phyloP scores from a whole-genome alignment of 768 basidiomycete species.

The Sporobolomyces pararoseus region DNA sequence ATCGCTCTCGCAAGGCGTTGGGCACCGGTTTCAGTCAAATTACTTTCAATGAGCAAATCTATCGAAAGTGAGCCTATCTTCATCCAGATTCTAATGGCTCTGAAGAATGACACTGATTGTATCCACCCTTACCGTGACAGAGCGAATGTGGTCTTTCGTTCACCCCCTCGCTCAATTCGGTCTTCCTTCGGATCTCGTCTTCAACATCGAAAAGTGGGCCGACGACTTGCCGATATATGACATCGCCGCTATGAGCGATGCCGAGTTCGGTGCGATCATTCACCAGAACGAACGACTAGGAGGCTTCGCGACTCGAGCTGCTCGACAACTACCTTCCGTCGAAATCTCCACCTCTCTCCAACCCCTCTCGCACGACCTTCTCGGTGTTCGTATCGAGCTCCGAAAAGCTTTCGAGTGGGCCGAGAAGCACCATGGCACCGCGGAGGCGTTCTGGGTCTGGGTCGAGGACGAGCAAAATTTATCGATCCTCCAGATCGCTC shows the following conservation, averaged over 20 bases:
- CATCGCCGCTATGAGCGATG: constrained; percentile 63
- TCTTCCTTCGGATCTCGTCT: constrained; percentile 70
- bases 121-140: constrained; percentile 54
- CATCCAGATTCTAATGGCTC: not conserved
- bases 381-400: constrained; percentile 68
- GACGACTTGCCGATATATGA: constrained; percentile 74
- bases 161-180: constrained; percentile 77
- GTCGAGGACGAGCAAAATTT: constrained; percentile 77
- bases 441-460: constrained; percentile 94
- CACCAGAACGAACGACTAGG: constrained; percentile 85
- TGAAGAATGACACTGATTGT: not conserved
- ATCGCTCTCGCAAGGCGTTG: constrained; percentile 89
- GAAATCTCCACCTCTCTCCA: constrained; percentile 65
- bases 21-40: constrained; percentile 71
- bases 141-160: constrained; percentile 89
- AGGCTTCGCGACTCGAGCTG: constrained; percentile 68
- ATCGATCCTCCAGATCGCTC: constrained; percentile 75
- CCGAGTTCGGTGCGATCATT: constrained; percentile 70
- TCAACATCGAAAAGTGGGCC: constrained; percentile 72
- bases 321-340: constrained; percentile 76
- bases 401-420: constrained; percentile 75
- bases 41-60: constrained; percentile 81
- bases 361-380: constrained; percentile 76
- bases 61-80: constrained; percentile 42
- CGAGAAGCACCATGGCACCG: constrained; percentile 64